phyloP scores from a whole-genome alignment of 352 stramenopile species.

The Globisporangium nunn region DNA sequence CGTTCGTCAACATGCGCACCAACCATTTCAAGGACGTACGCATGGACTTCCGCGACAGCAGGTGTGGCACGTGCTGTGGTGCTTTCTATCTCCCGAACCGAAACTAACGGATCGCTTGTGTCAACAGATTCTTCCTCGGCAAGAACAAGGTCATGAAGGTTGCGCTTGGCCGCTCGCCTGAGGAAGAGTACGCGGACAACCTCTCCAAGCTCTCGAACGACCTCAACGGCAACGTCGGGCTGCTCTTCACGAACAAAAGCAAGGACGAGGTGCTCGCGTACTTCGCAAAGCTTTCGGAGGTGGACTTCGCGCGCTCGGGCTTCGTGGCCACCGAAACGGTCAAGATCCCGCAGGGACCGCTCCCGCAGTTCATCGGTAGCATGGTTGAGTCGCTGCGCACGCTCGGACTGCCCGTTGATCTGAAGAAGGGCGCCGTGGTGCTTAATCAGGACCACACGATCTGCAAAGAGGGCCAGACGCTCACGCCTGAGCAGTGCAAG shows the following conservation, averaged over 20 bases:
- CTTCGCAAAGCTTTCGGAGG: slow-evolving; percentile 88
- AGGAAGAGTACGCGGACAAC: slow-evolving; percentile 97
- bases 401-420: slow-evolving; percentile 93
- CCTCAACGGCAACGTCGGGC: slow-evolving; percentile 90
- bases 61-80: slow-evolving; percentile 19
- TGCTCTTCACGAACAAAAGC: slow-evolving; percentile 93
- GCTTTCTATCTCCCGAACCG: no score
- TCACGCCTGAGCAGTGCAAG: slow-evolving; percentile 95
- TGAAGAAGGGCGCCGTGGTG: slow-evolving; percentile 93
- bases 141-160: slow-evolving; percentile 99
- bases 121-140: slow-evolving; percentile 93
- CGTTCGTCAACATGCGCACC: slow-evolving; percentile 97
- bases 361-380: slow-evolving; percentile 92
- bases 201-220: slow-evolving; percentile 88
- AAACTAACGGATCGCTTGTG: no score
- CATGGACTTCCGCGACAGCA: slow-evolving; percentile 92
- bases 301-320: slow-evolving; percentile 93
- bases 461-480: slow-evolving; percentile 91
- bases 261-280: slow-evolving; percentile 88
- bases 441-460: slow-evolving; percentile 91
- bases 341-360: slow-evolving; percentile 78
- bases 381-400: slow-evolving; percentile 96
- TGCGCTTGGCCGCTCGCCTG: slow-evolving; percentile 88
- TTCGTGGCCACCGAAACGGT: slow-evolving; percentile 89
- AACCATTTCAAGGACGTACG: slow-evolving; percentile 98